phyloP scores from a whole-genome alignment of 2,329 filamentous ascomycete genomes.

The Botrytis fabae region DNA sequence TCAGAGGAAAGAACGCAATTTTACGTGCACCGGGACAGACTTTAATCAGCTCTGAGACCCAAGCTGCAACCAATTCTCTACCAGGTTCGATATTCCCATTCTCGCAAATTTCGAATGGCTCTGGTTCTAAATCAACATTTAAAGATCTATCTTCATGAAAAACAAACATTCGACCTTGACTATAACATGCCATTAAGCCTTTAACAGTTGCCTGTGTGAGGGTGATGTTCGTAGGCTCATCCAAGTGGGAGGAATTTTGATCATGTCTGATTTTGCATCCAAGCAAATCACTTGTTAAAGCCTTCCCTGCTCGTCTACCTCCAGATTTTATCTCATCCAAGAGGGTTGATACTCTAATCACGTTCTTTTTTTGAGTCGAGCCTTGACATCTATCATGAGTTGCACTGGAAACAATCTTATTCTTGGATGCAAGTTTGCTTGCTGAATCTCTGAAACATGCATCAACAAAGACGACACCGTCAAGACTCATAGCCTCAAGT shows the following conservation, averaged over 20 bases:
- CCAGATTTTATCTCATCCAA: background rate
- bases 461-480: conserved; percentile 32
- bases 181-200: conserved; percentile 28
- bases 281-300: conserved; percentile 19
- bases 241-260: background rate
- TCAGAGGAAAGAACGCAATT: conserved; percentile 49
- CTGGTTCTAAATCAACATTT: conserved; percentile 2
- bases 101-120: conserved; percentile 5
- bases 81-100: conserved; percentile 18
- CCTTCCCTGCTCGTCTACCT: background rate
- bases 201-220: conserved; percentile 27
- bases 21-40: conserved; percentile 47
- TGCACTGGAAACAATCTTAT: background rate
- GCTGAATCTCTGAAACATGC: conserved; percentile 27
- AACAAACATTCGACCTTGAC: conserved; percentile 32
- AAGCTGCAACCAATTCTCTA: conserved; percentile 19
- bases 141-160: conserved; percentile 28
- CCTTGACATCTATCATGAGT: background rate
- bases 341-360: background rate
- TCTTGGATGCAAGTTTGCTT: conserved; percentile 10
- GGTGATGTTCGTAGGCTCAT: background rate
- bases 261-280: conserved; percentile 12
- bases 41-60: conserved; percentile 27
- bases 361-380: background rate
- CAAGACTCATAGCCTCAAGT: conserved; percentile 30